Percentiles rank a stretch among this genome's conserved stretches.
These are phyloP conservation scores for Pleoardoris graminearum DNA, from an alignment of 2,329 filamentous ascomycete species.

Conservation along the genomic window DNA sequence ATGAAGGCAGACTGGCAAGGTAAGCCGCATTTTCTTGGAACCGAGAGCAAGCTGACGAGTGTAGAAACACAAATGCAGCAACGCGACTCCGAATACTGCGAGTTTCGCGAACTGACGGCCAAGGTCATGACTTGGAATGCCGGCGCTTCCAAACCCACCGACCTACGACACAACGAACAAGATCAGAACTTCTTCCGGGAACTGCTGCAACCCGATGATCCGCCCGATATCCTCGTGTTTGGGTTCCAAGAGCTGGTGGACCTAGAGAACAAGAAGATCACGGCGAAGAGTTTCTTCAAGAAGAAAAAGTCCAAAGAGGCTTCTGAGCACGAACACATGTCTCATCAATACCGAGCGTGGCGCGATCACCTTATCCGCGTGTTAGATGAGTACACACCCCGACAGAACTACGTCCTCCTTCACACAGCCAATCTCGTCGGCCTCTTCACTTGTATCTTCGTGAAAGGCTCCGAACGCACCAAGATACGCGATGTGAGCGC, in stretches of 20 bases:
- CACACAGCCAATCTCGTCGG: constrained; percentile 91
- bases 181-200: constrained; percentile 81
- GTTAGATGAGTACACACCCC: constrained; percentile 80
- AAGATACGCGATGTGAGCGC: constrained; percentile 77
- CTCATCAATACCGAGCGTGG: constrained; percentile 96
- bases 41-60: constrained; percentile 16
- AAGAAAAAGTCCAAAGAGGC: constrained; percentile 79
- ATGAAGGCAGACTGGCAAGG: constrained; percentile 91
- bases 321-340: constrained; percentile 86
- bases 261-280: constrained; percentile 94
- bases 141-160: constrained; percentile 88
- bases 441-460: constrained; percentile 93
- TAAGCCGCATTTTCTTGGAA: constrained; percentile 39
- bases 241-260: constrained; percentile 99
- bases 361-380: constrained; percentile 82
- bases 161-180: constrained; percentile 69
- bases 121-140: constrained; percentile 95
- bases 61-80: constrained; percentile 81
- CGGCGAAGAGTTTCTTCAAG: constrained; percentile 90
- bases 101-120: constrained; percentile 78
- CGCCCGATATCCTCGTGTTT: constrained; percentile 90
- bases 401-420: constrained; percentile 79
- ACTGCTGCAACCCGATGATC: constrained; percentile 72
- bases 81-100: constrained; percentile 79
- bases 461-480: constrained; percentile 76